Conservation (phyloP, 1,284 basidiomycete genomes). For the Austroboletus niveus region DNA sequence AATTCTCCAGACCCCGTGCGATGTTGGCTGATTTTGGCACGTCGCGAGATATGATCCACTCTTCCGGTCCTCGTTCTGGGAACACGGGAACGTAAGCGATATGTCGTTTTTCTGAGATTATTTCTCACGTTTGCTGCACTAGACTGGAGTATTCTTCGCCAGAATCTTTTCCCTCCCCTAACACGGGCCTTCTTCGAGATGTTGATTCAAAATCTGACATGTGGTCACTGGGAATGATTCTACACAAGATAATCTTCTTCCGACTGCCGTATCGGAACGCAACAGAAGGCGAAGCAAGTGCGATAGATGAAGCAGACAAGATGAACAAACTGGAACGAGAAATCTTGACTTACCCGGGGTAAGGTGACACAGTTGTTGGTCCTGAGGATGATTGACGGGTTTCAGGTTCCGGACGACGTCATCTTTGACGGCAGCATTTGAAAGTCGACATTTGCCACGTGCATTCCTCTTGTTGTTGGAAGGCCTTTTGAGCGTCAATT, state of each 20-base stretch:
- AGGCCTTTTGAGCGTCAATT: conserved; percentile 60
- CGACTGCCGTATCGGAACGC: conserved; percentile 75
- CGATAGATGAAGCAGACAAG: conserved; percentile 52
- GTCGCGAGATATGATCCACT: conserved; percentile 82
- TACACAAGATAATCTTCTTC: conserved; percentile 91
- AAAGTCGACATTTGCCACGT: conserved; percentile 65
- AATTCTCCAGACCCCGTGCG: conserved; percentile 61
- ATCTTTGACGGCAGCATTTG: conserved; percentile 52
- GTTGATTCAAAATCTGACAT: conserved; percentile 88
- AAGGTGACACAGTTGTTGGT: conserved; percentile 14
- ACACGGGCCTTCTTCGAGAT: conserved; percentile 64
- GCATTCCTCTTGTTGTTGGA: conserved; percentile 73
- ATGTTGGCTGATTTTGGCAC: conserved; percentile 96
- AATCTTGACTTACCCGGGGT: conserved; percentile 77
- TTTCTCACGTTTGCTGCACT: conserved; percentile 4
- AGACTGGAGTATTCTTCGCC: conserved; percentile 83
- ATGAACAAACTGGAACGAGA: conserved; percentile 68
- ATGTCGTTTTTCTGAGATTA: neutral
- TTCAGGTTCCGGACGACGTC: conserved; percentile 60
- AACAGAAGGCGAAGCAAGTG: conserved; percentile 47
- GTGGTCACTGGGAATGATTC: conserved; percentile 89
- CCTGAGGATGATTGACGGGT: conserved; percentile 5
- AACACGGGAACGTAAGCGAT: conserved; percentile 89
- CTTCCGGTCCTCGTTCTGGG: conserved; percentile 69
- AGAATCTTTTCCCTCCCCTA: conserved; percentile 74